Conservation (phyloP, 345 rosid species). For the Dimocarpus longan region DNA sequence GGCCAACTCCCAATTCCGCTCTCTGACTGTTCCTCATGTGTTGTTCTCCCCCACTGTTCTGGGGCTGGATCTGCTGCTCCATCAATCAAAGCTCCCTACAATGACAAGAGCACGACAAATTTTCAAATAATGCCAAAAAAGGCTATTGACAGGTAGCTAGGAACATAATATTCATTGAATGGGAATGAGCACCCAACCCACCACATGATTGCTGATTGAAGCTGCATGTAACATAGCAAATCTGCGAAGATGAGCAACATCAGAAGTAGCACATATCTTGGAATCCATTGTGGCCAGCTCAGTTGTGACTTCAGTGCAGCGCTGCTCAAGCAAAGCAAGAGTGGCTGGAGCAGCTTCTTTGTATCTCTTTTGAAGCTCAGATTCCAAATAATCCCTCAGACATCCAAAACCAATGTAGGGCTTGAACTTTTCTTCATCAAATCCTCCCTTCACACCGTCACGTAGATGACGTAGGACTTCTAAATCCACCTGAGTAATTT, state of each 20-base stretch:
- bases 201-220: slow-evolving; percentile 87
- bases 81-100: slow-evolving; percentile 83
- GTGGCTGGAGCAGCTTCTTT: slow-evolving; percentile 95
- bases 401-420: slow-evolving; percentile 76
- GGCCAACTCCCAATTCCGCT: slow-evolving; percentile 98
- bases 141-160: neutral
- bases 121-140: neutral
- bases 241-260: slow-evolving; percentile 83
- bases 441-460: slow-evolving; percentile 89
- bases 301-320: slow-evolving; percentile 65
- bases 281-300: slow-evolving; percentile 74
- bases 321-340: slow-evolving; percentile 93
- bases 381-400: slow-evolving; percentile 79
- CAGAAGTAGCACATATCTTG: slow-evolving; percentile 84
- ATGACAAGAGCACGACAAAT: slow-evolving; percentile 25
- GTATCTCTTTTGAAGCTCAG: slow-evolving; percentile 93
- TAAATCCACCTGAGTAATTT: slow-evolving; percentile 77
- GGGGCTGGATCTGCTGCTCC: slow-evolving; percentile 99
- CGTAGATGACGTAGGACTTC: slow-evolving; percentile 71
- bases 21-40: slow-evolving; percentile 76
- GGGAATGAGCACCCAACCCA: slow-evolving; percentile 47
- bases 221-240: slow-evolving; percentile 87
- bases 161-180: neutral
- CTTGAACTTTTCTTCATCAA: slow-evolving; percentile 85
- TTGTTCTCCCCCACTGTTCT: slow-evolving; percentile 96